Percentiles rank a stretch among this genome's conserved stretches.
phyloP scores from a whole-genome alignment of 2,329 filamentous ascomycete species.

The Simplicillium aogashimaense region DNA sequence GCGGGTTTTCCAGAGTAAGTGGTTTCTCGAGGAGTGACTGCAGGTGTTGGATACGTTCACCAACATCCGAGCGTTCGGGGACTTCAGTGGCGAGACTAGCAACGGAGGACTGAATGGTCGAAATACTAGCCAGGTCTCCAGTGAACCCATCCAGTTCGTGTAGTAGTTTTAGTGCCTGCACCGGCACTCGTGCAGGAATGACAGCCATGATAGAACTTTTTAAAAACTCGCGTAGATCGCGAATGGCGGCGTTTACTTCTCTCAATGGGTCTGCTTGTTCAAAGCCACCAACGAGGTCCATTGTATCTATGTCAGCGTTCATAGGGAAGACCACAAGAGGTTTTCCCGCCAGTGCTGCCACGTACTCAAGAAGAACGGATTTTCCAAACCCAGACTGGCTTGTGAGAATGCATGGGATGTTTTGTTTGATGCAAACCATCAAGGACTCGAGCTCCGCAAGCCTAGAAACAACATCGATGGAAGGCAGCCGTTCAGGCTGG shows the following conservation, averaged over 20 bases:
- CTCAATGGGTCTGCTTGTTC: slow-evolving; percentile 83
- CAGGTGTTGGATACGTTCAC: slow-evolving; percentile 35
- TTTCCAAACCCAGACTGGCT: slow-evolving; percentile 83
- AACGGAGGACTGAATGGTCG: slow-evolving; percentile 26
- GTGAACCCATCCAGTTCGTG: slow-evolving; percentile 34
- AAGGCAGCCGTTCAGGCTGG: slow-evolving; percentile 41
- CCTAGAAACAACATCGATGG: slow-evolving; percentile 40
- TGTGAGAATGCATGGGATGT: slow-evolving; percentile 81
- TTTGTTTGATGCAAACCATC: slow-evolving; percentile 76
- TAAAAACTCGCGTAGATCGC: slow-evolving; percentile 39
- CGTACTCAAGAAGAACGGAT: slow-evolving; percentile 65
- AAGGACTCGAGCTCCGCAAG: slow-evolving; percentile 74
- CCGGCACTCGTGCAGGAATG: slow-evolving; percentile 35
- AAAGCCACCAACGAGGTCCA: slow-evolving; percentile 94
- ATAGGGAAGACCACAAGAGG: slow-evolving; percentile 74
- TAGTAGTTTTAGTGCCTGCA: slow-evolving; percentile 38
- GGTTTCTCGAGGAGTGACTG: slow-evolving; percentile 41
- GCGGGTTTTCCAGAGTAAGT: slow-evolving; percentile 56
- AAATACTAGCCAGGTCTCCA: slow-evolving; percentile 27
- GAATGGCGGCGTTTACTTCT: slow-evolving; percentile 49
- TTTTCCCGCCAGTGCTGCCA: slow-evolving; percentile 71
- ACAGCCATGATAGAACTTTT: slow-evolving; percentile 37
- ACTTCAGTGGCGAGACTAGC: slow-evolving; percentile 28
- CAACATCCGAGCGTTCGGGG: slow-evolving; percentile 34
- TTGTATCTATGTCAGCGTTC: slow-evolving; percentile 92